Evolutionary conservation across 257 asterid genomes (phyloP).

Genomic region (Cynanchum wilfordii): DNA sequence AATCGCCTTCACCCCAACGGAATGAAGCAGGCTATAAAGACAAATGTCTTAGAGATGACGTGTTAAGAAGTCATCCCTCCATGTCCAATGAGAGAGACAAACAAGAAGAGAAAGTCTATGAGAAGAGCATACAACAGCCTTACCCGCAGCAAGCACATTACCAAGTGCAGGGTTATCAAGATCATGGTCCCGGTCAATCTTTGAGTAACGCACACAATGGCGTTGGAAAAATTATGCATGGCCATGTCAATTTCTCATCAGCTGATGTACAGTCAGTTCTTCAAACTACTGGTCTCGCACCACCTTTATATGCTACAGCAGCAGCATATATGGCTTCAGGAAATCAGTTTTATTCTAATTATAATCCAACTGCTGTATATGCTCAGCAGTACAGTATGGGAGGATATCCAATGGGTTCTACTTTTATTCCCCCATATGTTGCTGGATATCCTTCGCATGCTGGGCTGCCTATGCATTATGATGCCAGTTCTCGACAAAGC

Average conservation of each 20-base stretch:
- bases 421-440: slow-evolving; percentile 52
- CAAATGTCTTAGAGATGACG: slow-evolving; percentile 30
- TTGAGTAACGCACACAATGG: slow-evolving; percentile 24
- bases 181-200: slow-evolving; percentile 35
- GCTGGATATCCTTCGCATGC: slow-evolving; percentile 61
- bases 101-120: slow-evolving; percentile 33
- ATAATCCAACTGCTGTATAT: slow-evolving; percentile 47
- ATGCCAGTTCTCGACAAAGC: slow-evolving; percentile 57
- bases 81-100: slow-evolving; percentile 33
- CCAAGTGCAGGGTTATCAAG: slow-evolving; percentile 43
- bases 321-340: slow-evolving; percentile 68
- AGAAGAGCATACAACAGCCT: slow-evolving; percentile 35
- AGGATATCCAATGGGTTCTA: slow-evolving; percentile 63
- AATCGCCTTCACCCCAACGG: slow-evolving; percentile 31
- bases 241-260: slow-evolving; percentile 27
- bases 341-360: slow-evolving; percentile 48
- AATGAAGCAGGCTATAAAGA: slow-evolving; percentile 32
- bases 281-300: slow-evolving; percentile 45
- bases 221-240: slow-evolving; percentile 28
- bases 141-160: slow-evolving; percentile 39
- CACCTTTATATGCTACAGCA: slow-evolving; percentile 64
- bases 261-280: slow-evolving; percentile 47
- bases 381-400: slow-evolving; percentile 55
- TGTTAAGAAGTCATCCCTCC: slow-evolving; percentile 27
- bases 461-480: slow-evolving; percentile 44